A percentile compares a stretch with the other conserved stretches of the same genome.
Evolutionary conservation across 1,284 basidiomycete species (phyloP).

Genomic region (Irpex sp.): DNA sequence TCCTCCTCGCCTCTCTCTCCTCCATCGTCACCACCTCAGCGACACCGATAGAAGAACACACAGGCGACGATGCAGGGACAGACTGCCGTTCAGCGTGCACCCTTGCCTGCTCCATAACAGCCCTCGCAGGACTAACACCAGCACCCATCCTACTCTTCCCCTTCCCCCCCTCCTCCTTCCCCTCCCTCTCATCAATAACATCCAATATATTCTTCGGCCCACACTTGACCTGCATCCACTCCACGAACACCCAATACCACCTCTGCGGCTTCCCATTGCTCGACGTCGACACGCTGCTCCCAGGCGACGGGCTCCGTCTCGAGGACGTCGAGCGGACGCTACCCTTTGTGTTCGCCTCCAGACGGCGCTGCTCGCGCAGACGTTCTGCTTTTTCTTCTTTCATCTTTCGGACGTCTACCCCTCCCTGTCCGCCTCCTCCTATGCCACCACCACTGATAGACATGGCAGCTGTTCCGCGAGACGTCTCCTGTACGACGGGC

Average conservation of each 20-base stretch:
- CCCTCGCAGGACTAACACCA: neutral
- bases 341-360: neutral
- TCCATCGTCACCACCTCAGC: neutral
- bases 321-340: neutral
- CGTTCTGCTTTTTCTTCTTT: neutral
- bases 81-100: neutral
- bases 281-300: neutral
- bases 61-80: neutral
- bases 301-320: neutral
- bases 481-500: no score
- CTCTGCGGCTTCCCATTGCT: constrained; percentile 5
- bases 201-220: constrained; percentile 24
- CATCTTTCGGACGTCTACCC: neutral
- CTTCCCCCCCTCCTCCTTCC: constrained; percentile 1
- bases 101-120: constrained; percentile 1
- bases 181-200: constrained; percentile 10
- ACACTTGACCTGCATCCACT: constrained; percentile 24
- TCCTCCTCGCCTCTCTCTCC: neutral
- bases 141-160: no score
- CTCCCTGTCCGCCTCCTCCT: neutral
- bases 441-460: neutral
- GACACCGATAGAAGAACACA: neutral
- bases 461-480: no score
- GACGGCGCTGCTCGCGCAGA: neutral
- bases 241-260: constrained; percentile 16